A percentile compares a stretch with the other conserved stretches of the same genome.
Evolutionary conservation across 163 green algal genomes (phyloP).

Genomic region (Scenedesmus sp.): DNA sequence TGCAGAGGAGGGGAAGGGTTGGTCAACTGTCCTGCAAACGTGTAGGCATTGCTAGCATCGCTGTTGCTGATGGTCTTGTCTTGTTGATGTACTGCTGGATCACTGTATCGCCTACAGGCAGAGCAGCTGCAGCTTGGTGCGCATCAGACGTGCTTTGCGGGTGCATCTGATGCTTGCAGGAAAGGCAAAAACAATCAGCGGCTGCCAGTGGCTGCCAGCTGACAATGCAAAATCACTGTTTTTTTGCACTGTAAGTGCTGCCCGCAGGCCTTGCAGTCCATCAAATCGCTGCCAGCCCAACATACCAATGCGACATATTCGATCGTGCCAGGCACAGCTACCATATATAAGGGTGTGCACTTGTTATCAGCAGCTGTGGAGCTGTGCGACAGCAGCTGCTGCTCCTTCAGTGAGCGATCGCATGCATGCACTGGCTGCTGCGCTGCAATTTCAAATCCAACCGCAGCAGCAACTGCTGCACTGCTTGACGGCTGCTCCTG

Average conservation of each 20-base stretch:
- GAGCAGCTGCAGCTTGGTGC: too few relatives aligned
- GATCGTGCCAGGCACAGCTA: neutral
- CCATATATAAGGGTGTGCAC: neutral
- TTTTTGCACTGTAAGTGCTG: neutral
- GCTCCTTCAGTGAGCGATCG: neutral
- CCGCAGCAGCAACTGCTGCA: conserved; percentile 2
- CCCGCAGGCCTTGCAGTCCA: too few relatives aligned
- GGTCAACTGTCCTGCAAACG: too few relatives aligned
- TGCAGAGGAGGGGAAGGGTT: too few relatives aligned
- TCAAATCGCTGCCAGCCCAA: neutral
- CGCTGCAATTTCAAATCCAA: neutral
- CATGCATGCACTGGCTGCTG: neutral
- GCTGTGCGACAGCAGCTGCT: neutral
- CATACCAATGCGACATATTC: neutral
- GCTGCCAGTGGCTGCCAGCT: too few relatives aligned
- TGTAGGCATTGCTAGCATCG: too few relatives aligned
- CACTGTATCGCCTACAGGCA: neutral
- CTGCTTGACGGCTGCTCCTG: neutral
- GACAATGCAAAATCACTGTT: neutral
- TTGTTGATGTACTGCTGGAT: neutral
- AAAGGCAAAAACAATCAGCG: too few relatives aligned
- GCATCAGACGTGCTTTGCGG: too few relatives aligned
- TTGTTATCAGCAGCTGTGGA: neutral
- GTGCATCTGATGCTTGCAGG: too few relatives aligned
- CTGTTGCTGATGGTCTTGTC: too few relatives aligned